Percentiles rank a stretch among this genome's conserved stretches.
These are phyloP conservation scores for Psilocybe mexicana DNA, from an alignment of 1,284 basidiomycete genomes.

Conservation along the genomic window DNA sequence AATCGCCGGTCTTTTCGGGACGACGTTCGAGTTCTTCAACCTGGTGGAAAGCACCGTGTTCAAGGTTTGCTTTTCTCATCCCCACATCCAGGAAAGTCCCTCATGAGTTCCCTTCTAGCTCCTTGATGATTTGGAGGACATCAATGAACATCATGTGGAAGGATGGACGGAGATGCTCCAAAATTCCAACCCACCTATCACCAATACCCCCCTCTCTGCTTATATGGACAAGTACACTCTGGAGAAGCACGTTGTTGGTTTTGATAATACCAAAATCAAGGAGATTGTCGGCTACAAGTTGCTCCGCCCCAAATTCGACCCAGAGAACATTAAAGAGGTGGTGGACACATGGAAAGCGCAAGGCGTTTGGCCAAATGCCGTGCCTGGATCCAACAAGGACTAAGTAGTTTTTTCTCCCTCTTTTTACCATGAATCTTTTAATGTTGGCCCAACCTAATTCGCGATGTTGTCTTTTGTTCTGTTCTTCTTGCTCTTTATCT, in stretches of 20 bases:
- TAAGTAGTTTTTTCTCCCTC: constrained; percentile 8
- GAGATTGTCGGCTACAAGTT: constrained; percentile 72
- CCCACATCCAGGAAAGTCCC: background rate
- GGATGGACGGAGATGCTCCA: constrained; percentile 86
- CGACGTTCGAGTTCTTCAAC: constrained; percentile 85
- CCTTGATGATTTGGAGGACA: constrained; percentile 80
- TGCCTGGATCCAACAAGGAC: background rate
- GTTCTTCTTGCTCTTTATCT: constrained; percentile 1
- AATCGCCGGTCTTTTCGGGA: constrained; percentile 76
- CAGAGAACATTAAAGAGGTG: constrained; percentile 68
- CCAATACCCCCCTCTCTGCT: constrained; percentile 75
- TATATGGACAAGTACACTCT: constrained; percentile 81
- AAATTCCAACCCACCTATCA: constrained; percentile 72
- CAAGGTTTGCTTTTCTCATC: constrained; percentile 46
- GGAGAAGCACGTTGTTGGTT: constrained; percentile 64
- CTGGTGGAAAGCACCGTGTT: constrained; percentile 69
- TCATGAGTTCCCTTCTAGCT: constrained; percentile 27
- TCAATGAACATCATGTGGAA: constrained; percentile 85
- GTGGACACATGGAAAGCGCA: constrained; percentile 80
- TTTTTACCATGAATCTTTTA: background rate
- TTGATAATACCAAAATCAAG: constrained; percentile 73
- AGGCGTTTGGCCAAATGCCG: constrained; percentile 63
- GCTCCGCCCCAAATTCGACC: constrained; percentile 60
- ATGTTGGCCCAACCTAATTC: background rate
- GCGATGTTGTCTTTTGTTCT: constrained; percentile 4